Evolutionary conservation across 345 rosid species (phyloP), one percentile per base, ranked within the genome.

Genomic region (Euphorbia peplus): DNA sequence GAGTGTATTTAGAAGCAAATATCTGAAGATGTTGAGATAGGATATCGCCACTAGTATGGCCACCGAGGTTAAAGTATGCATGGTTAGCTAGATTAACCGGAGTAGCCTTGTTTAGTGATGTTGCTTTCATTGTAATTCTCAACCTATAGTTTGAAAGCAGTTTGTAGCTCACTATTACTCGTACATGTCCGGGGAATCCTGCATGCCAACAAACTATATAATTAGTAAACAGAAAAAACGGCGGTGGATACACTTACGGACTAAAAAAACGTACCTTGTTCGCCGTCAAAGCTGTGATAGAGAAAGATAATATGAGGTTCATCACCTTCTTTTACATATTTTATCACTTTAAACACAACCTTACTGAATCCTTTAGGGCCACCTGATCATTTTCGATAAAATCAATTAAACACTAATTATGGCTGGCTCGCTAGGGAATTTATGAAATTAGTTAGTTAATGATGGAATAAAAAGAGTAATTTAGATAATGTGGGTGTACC

Each of bases 31-130:
- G 75, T 44, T 89, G 77, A 0, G 93, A 88, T 29, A 95, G 75
- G 71, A 95, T 87, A 51, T 87, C 84, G 0, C 95, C 95, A 8
- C 85, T 78, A 64, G 76, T 72, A 70, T 91, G 97, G 35, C 96
- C 96, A 39, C 90, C 95, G 13, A 93, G 88, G 82, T 93, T 93
- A 95, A 95, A 93, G 65, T 88, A 93, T 18, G 86, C 75, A 57
- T 95, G 99, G 55, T 88, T 90, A 52, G 91, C 97, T 39, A 95
- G 83, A 69, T 88, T 91, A 41, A 91, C 90, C 0, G 97, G 96
- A 13, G 97, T 95, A 16, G 93, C 79, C 82, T 84, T 89, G 76
- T 81, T 82, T 29, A 82, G 67, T 24, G 96, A 86, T 68, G 79
- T 87, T 60, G 86, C 99, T 68, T 83, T 84, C 99, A 95, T 91